Conservation (phyloP, 192 early-diverging fungal species). For the Entomortierella parvispora region DNA sequence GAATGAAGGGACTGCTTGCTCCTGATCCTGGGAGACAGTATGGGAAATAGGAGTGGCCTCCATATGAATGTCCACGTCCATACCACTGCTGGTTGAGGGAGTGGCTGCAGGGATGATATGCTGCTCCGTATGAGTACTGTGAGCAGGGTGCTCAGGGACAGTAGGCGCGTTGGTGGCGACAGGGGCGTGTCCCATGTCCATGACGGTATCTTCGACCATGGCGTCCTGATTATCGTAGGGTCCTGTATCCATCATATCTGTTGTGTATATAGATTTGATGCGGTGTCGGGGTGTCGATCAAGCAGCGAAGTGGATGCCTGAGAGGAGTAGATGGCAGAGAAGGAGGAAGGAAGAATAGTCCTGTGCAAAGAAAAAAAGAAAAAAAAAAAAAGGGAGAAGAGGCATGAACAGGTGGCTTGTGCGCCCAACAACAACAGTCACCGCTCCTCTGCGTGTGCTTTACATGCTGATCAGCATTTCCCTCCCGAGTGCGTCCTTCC, state of each 20-base stretch:
- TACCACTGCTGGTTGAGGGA: not conserved
- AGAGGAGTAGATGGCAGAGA: not conserved
- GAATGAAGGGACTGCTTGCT: slow-evolving; percentile 1
- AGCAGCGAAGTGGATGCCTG: not conserved
- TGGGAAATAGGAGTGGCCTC: not conserved
- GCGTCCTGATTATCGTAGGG: not conserved
- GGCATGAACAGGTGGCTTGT: slow-evolving; percentile 19
- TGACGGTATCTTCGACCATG: slow-evolving; percentile 17
- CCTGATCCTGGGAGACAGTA: not conserved
- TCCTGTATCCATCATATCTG: slow-evolving; percentile 15
- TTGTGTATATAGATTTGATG: no score
- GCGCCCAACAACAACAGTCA: slow-evolving; percentile 28
- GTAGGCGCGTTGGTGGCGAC: no score
- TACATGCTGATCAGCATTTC: no score
- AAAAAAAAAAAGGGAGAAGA: no score
- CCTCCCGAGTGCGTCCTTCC: not conserved
- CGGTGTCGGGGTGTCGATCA: not conserved
- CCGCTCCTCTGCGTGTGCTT: not conserved
- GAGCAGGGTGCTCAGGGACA: not conserved
- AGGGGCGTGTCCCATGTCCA: slow-evolving; percentile 7
- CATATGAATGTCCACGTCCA: slow-evolving; percentile 38
- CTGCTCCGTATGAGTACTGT: not conserved
- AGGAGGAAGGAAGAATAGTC: not conserved
- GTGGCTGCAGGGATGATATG: not conserved
- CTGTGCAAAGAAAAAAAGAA: no score